Evolutionary conservation across 2,329 filamentous ascomycete species (phyloP).

Genomic region (Diaporthe citriasiana): DNA sequence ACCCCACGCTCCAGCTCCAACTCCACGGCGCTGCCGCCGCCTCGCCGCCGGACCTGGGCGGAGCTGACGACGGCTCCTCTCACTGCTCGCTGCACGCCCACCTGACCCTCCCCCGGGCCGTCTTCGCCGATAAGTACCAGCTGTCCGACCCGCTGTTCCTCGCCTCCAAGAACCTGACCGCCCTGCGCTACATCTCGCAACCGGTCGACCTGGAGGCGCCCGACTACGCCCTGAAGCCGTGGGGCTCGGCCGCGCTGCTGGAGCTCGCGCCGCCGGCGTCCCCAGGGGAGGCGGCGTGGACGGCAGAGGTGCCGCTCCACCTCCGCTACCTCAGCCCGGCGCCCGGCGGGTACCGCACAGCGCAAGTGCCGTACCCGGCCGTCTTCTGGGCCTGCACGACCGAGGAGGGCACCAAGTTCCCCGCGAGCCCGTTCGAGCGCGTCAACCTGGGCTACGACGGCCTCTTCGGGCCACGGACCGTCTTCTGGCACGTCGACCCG

Average conservation of each 20-base stretch:
- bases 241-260: slow-evolving; percentile 85
- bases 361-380: slow-evolving; percentile 82
- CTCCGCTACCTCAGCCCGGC: slow-evolving; percentile 83
- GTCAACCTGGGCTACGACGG: slow-evolving; percentile 88
- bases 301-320: slow-evolving; percentile 83
- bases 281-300: slow-evolving; percentile 63
- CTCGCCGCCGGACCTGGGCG: slow-evolving; percentile 57
- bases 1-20: slow-evolving; percentile 81
- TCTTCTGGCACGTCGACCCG: slow-evolving; percentile 85
- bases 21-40: slow-evolving; percentile 63
- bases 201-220: slow-evolving; percentile 93
- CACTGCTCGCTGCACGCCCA: slow-evolving; percentile 83
- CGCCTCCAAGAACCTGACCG: slow-evolving; percentile 81
- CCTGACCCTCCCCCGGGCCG: slow-evolving; percentile 82
- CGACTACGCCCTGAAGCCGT: slow-evolving; percentile 80
- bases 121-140: slow-evolving; percentile 93
- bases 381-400: slow-evolving; percentile 92
- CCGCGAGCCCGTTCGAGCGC: slow-evolving; percentile 87
- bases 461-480: slow-evolving; percentile 80
- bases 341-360: slow-evolving; percentile 64
- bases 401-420: slow-evolving; percentile 75
- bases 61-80: slow-evolving; percentile 55
- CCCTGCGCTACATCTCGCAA: slow-evolving; percentile 76
- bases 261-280: slow-evolving; percentile 70
- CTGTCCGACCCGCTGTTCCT: slow-evolving; percentile 83